These are phyloP conservation scores for Hypoxylon sp. DNA, from an alignment of 2,329 filamentous ascomycete genomes.

Conservation along the genomic window DNA sequence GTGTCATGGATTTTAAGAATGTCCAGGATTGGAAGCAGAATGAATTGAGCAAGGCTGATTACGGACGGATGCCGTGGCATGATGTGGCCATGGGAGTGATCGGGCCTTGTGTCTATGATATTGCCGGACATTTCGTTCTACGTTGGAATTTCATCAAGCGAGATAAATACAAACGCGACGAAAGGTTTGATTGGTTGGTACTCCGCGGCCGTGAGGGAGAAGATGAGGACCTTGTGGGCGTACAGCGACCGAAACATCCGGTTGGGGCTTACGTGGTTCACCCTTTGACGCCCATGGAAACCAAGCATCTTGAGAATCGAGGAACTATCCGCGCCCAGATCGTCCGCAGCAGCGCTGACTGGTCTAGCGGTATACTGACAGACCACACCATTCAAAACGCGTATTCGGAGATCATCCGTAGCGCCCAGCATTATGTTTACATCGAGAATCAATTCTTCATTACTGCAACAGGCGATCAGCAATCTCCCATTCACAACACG, in stretches of 20 bases:
- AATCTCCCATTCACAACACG: conserved; percentile 87
- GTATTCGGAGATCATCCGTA: conserved; percentile 86
- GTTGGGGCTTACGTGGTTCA: conserved; percentile 90
- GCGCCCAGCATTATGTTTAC: conserved; percentile 93
- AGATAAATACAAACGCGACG: conserved; percentile 96
- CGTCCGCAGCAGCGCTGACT: conserved; percentile 91
- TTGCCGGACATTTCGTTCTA: conserved; percentile 94
- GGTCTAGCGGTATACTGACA: conserved; percentile 90
- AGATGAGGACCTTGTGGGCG: conserved; percentile 87
- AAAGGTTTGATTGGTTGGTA: conserved; percentile 86
- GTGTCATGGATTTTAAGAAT: conserved; percentile 94
- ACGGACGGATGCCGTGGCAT: conserved; percentile 98
- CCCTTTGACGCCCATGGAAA: conserved; percentile 77
- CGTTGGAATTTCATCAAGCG: conserved; percentile 98
- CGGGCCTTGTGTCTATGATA: conserved; percentile 91
- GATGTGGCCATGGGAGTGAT: conserved; percentile 94
- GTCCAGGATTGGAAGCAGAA: conserved; percentile 95
- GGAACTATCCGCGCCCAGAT: conserved; percentile 87
- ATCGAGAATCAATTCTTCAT: conserved; percentile 99
- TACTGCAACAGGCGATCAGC: conserved; percentile 90
- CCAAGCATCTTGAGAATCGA: conserved; percentile 74
- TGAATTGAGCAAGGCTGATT: conserved; percentile 90
- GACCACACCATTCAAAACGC: conserved; percentile 92
- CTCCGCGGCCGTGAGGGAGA: conserved; percentile 82
- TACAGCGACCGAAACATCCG: conserved; percentile 90